Conservation (phyloP, 345 rosid species). For the Eutrema heterophyllum region DNA sequence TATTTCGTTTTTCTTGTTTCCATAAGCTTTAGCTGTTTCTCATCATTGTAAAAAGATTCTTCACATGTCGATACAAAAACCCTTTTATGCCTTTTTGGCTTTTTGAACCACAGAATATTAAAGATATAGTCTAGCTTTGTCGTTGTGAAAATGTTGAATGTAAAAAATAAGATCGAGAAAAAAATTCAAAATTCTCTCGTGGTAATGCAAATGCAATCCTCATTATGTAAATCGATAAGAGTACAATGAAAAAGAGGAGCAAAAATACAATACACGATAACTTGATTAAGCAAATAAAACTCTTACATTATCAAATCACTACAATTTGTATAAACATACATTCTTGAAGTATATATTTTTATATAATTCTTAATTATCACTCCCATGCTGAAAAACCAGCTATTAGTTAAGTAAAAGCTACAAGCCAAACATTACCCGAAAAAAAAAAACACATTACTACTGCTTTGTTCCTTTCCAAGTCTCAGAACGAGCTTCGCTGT, state of each 20-base stretch:
- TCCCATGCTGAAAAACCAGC: constrained; percentile 21
- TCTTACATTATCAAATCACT: neutral
- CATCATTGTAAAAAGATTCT: constrained; percentile 25
- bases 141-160: neutral
- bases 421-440: constrained; percentile 8
- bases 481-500: constrained; percentile 11
- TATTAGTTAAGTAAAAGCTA: constrained; percentile 14
- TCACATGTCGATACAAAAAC: constrained; percentile 17
- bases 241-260: neutral
- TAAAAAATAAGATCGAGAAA: neutral
- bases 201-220: neutral
- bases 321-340: constrained; percentile 14
- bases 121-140: neutral
- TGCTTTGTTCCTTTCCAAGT: constrained; percentile 5
- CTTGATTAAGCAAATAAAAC: neutral
- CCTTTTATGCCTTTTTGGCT: neutral
- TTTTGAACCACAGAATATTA: neutral
- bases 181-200: neutral
- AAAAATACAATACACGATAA: neutral
- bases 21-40: constrained; percentile 21
- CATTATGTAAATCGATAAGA: neutral
- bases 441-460: neutral
- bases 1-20: constrained; percentile 3
- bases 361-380: constrained; percentile 2
- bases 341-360: constrained; percentile 5